phyloP scores from a whole-genome alignment of 495 filamentous ascomycete genomes.

The Hypomontagnella monticulosa region DNA sequence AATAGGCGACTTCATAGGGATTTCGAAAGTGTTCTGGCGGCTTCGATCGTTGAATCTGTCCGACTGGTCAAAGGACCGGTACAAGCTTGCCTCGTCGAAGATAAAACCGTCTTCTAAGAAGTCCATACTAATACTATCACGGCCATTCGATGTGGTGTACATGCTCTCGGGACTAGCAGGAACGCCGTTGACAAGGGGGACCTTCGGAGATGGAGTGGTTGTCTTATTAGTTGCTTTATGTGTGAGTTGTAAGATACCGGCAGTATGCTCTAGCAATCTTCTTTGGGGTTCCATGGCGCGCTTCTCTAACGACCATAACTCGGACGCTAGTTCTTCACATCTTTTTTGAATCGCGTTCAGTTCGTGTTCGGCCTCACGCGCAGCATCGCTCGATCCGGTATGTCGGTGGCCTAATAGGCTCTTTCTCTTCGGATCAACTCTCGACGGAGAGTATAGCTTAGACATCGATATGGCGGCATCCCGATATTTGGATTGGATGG shows the following conservation, averaged over 20 bases:
- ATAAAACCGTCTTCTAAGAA: slow-evolving; percentile 60
- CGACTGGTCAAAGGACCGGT: slow-evolving; percentile 73
- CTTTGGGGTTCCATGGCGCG: slow-evolving; percentile 74
- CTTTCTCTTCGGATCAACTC: slow-evolving; percentile 53
- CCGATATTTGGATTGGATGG: slow-evolving; percentile 91
- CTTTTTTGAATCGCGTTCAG: slow-evolving; percentile 76
- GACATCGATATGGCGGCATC: slow-evolving; percentile 90
- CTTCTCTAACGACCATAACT: slow-evolving; percentile 80
- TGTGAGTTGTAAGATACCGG: slow-evolving; percentile 87
- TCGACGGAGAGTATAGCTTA: slow-evolving; percentile 69
- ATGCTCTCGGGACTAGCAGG: slow-evolving; percentile 76
- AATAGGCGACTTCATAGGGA: slow-evolving; percentile 57
- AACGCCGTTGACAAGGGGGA: slow-evolving; percentile 59
- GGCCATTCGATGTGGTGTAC: slow-evolving; percentile 65
- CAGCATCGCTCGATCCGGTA: slow-evolving; percentile 51
- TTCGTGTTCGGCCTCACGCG: slow-evolving; percentile 76
- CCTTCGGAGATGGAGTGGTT: slow-evolving; percentile 50
- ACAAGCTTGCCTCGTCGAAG: slow-evolving; percentile 85
- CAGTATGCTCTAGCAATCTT: slow-evolving; percentile 86
- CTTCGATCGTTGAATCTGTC: slow-evolving; percentile 56
- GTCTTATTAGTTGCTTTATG: slow-evolving; percentile 65
- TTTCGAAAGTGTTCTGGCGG: slow-evolving; percentile 53
- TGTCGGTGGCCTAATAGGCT: slow-evolving; percentile 64
- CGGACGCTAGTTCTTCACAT: slow-evolving; percentile 83
- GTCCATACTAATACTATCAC: slow-evolving; percentile 60